Evolutionary conservation across 192 early-diverging fungal species (phyloP), one percentile per base, ranked within the genome.

Genomic region (Spizellomyces sp.): DNA sequence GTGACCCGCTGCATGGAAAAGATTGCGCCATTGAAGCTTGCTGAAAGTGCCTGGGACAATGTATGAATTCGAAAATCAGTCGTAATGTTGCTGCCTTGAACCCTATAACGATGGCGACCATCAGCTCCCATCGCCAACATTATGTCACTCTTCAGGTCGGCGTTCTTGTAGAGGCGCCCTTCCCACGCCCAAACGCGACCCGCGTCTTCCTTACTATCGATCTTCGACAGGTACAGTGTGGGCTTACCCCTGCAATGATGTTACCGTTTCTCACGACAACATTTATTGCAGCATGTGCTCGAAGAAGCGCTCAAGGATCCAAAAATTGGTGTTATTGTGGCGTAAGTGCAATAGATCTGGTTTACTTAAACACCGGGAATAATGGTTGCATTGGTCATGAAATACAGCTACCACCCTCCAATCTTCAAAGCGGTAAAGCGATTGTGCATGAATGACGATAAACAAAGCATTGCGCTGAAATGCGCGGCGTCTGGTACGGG

Each of bases 181-280:
- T 87, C 67, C 93, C 94, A 3, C 80, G 92, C 2, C 75, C 82
- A 14, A 73, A 83, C 17, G 90, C 90, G 45, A 86, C 75, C 73
- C 83, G 83, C 44, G 90, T 98, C 8, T 92, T 98, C 77, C 75
- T 96, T 66, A 96, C 95, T 2, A 97, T 97, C 75, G 95, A 98
- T 62, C 86, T 98, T 68, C 94, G 94, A 4, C 73, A 91, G 17
- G 77, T 83, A 95, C 68, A 93, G 90, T 8, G 65, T 69, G 4
- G 46, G 15, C 36, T 15, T 47, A 52, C 6, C 7, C 43, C 9
- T 41, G 14, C 45, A 58, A 36, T 10, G 14, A 4, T 57, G 15
- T 8, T 5, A 12, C 5, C 21, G 19, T 17, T 52, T 46, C 44
- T 21, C 36, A n/a, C 42, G 91, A 5, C 74, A 88, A 10, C 73